Percentiles rank a stretch among this genome's conserved stretches.
phyloP scores from a whole-genome alignment of 306 rosid species.

The Astragalus membranaceus region DNA sequence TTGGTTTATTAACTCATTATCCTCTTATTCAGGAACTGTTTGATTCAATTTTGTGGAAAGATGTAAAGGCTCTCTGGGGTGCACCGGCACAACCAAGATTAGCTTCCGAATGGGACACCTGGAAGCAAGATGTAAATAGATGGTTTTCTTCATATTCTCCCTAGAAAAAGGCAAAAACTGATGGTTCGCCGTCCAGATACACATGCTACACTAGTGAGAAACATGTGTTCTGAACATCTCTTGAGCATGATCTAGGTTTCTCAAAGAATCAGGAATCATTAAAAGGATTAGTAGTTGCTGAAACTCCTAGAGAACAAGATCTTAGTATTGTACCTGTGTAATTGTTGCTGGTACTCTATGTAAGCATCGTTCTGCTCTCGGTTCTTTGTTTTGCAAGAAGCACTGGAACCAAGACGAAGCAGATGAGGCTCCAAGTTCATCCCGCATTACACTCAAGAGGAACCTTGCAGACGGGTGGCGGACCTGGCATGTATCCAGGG shows the following conservation, averaged over 20 bases:
- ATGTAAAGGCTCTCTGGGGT: slow-evolving; percentile 46
- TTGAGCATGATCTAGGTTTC: slow-evolving; percentile 50
- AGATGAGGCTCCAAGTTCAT: slow-evolving; percentile 16
- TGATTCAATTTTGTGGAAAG: slow-evolving; percentile 67
- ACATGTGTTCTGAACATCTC: slow-evolving; percentile 40
- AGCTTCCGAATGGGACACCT: slow-evolving; percentile 69
- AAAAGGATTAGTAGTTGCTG: slow-evolving; percentile 33
- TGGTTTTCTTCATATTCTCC: slow-evolving; percentile 61
- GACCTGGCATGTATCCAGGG: too few species aligned
- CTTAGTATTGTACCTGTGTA: slow-evolving; percentile 36
- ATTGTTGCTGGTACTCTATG: slow-evolving; percentile 74
- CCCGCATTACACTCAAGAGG: slow-evolving; percentile 42
- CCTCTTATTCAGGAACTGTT: slow-evolving; percentile 55
- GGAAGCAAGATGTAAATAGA: slow-evolving; percentile 80
- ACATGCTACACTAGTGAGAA: slow-evolving; percentile 44
- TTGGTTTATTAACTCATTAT: slow-evolving; percentile 21
- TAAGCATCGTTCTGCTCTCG: slow-evolving; percentile 73
- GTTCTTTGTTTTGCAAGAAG: slow-evolving; percentile 68
- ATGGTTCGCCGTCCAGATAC: slow-evolving; percentile 73
- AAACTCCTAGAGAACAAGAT: slow-evolving; percentile 31
- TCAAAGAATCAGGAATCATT: slow-evolving; percentile 30
- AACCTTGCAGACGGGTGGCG: too few species aligned
- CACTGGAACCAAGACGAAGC: slow-evolving; percentile 48
- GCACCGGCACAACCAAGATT: slow-evolving; percentile 45
- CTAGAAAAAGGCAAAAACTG: slow-evolving; percentile 76